Evolutionary conservation across 139 green algal genomes (phyloP).

Genomic region (Limnomonas spitsbergensis): DNA sequence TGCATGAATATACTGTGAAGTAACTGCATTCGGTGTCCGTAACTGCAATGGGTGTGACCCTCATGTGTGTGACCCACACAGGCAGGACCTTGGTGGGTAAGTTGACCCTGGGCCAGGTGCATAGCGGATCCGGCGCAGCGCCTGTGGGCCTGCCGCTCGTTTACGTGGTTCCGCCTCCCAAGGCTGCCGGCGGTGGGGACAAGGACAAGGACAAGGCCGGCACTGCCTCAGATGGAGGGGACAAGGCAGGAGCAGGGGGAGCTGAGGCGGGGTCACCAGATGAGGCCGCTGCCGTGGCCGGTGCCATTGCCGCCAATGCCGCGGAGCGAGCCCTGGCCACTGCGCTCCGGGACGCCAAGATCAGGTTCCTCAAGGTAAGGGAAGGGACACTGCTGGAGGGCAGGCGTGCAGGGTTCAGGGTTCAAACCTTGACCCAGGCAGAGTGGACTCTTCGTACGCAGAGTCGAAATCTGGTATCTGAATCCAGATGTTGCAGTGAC

Average conservation of each 20-base stretch:
- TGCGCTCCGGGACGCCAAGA: conserved; percentile 65
- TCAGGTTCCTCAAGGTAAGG: conserved; percentile 64
- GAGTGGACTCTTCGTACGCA: no score
- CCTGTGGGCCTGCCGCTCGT: conserved; percentile 23
- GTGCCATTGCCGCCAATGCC: no score
- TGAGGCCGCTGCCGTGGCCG: neutral
- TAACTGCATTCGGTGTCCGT: no score
- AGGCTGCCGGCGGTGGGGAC: neutral
- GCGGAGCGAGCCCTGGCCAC: conserved; percentile 41
- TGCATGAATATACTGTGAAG: no score
- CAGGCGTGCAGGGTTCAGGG: no score
- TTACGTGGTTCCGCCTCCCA: conserved; percentile 43
- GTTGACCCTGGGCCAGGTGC: conserved; percentile 51
- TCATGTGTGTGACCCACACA: no score
- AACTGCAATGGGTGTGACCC: no score
- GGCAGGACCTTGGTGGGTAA: conserved; percentile 48
- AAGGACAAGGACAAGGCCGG: neutral
- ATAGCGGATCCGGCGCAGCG: conserved; percentile 26
- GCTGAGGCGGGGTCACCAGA: no score
- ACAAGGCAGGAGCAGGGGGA: neutral
- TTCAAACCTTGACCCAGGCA: no score
- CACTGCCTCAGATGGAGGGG: neutral
- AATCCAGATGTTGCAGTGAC: no score
- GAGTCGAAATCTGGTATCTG: no score
- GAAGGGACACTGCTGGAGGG: no score